These are phyloP conservation scores for Halenospora varia DNA, from an alignment of 495 filamentous ascomycete genomes.

Conservation along the genomic window DNA sequence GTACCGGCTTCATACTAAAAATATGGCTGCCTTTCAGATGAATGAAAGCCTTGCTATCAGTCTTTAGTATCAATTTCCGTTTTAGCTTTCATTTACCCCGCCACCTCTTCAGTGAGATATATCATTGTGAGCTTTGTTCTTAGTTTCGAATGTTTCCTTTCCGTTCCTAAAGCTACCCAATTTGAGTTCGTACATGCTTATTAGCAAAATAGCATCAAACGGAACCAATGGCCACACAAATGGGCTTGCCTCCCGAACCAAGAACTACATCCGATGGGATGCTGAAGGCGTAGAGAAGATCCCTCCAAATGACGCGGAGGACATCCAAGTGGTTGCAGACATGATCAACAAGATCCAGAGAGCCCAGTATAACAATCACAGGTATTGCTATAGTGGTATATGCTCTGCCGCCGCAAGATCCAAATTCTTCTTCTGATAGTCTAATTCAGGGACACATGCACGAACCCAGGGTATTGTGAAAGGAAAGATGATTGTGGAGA, in stretches of 20 bases:
- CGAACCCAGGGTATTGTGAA: slow-evolving; percentile 44
- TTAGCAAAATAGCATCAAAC: slow-evolving; percentile 3
- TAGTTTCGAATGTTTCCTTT: too few relatives aligned
- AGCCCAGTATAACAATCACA: slow-evolving; percentile 40
- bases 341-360: slow-evolving; percentile 45
- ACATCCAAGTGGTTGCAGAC: slow-evolving; percentile 42
- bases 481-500: slow-evolving; percentile 39
- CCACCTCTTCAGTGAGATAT: neutral
- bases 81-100: neutral
- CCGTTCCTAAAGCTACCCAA: too few relatives aligned
- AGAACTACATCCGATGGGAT: slow-evolving; percentile 40
- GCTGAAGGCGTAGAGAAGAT: slow-evolving; percentile 39
- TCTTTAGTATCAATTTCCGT: neutral
- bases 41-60: neutral
- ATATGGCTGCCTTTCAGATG: neutral
- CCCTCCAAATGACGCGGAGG: slow-evolving; percentile 37
- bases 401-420: neutral
- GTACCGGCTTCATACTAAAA: neutral
- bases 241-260: slow-evolving; percentile 11
- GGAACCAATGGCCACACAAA: neutral
- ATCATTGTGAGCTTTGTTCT: neutral
- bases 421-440: slow-evolving; percentile 6
- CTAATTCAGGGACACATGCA: slow-evolving; percentile 30
- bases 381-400: slow-evolving; percentile 35
- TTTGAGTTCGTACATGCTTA: too few relatives aligned